These are phyloP conservation scores for Fusarium concolor DNA, from an alignment of 2,329 filamentous ascomycete genomes.

Conservation along the genomic window DNA sequence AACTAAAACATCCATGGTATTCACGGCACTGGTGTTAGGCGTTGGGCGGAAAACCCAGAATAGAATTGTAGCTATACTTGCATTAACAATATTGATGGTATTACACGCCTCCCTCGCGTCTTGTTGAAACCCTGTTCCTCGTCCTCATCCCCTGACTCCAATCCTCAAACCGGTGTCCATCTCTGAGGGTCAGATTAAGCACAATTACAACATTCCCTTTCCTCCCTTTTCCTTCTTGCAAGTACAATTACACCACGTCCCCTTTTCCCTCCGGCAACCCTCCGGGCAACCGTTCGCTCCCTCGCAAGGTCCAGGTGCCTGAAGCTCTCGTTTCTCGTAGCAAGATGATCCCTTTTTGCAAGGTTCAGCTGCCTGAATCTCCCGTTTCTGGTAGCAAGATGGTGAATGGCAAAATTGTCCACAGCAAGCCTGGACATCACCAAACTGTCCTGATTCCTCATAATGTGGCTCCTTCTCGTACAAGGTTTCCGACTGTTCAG, in stretches of 20 bases:
- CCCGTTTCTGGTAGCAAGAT: no score
- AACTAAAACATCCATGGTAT: constrained; percentile 50
- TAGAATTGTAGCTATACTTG: constrained; percentile 39
- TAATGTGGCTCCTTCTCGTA: neutral
- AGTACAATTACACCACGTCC: no score
- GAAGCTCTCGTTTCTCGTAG: no score
- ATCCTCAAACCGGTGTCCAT: neutral
- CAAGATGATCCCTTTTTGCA: neutral
- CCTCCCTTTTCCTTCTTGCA: no score
- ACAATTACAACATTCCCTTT: neutral
- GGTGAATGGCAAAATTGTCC: no score
- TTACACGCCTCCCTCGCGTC: constrained; percentile 33
- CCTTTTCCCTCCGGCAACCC: no score
- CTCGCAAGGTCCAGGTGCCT: no score
- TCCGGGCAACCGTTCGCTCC: no score
- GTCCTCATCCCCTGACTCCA: neutral
- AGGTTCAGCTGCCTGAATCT: neutral
- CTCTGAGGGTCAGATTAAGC: neutral
- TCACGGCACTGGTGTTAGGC: constrained; percentile 51
- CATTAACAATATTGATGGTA: constrained; percentile 37
- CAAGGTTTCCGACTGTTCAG: neutral
- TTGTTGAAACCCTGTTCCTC: neutral
- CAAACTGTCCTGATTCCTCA: neutral
- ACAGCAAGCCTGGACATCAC: no score
- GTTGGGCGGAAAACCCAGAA: constrained; percentile 46